Conservation (phyloP, 139 green algal species). For the Limnomonas spitsbergensis region DNA sequence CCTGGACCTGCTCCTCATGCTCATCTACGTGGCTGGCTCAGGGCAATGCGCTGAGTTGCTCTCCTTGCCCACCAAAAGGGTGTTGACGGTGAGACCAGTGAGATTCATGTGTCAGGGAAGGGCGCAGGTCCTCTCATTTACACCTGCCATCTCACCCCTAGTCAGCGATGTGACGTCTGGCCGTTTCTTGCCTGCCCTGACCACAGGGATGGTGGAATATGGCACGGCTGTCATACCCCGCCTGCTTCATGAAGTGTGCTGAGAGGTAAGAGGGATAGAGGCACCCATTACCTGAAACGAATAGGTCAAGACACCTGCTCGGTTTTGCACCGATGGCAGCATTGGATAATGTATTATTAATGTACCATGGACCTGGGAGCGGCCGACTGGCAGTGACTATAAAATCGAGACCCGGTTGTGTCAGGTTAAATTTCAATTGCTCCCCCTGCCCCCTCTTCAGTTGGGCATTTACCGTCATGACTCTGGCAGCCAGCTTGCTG, state of each 20-base stretch:
- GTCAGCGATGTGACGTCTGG: neutral
- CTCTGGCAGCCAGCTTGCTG: constrained; percentile 20
- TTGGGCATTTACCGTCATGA: constrained; percentile 33
- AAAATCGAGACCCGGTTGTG: no score
- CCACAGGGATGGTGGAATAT: constrained; percentile 19
- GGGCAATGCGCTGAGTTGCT: neutral
- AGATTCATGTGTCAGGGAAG: no score
- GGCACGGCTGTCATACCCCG: constrained; percentile 27
- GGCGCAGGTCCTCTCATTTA: no score
- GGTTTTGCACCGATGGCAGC: no score
- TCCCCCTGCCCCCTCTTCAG: no score
- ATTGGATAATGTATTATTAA: no score
- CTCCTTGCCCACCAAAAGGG: neutral
- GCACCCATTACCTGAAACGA: no score
- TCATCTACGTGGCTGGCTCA: constrained; percentile 14
- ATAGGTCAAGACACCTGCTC: no score
- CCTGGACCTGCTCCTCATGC: constrained; percentile 22
- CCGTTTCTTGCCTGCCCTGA: neutral
- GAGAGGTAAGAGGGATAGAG: constrained; percentile 10
- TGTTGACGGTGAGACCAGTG: neutral
- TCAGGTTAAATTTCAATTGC: no score
- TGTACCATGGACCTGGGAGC: no score
- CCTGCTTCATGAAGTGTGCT: constrained; percentile 34
- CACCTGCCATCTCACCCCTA: no score
- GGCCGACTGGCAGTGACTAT: no score